phyloP scores from a whole-genome alignment of 805 yeast genomes.

The Yarrowia sp. region DNA sequence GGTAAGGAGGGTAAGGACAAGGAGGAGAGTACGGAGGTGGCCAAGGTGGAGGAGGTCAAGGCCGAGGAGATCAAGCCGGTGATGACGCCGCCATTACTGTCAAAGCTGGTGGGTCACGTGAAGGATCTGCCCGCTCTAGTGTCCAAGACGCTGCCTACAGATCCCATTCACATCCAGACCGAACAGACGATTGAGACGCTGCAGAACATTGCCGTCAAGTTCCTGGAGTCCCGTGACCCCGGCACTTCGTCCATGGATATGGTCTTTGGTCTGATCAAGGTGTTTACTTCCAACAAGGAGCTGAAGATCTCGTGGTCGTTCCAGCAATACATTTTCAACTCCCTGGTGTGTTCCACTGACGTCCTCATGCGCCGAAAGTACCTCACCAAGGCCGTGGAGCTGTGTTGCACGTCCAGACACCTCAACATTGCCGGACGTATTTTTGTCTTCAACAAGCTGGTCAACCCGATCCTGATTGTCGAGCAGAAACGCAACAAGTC shows the following conservation, averaged over 20 bases:
- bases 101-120: constrained; percentile 1
- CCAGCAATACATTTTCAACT: constrained; percentile 56
- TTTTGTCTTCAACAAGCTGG: constrained; percentile 58
- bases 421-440: constrained; percentile 53
- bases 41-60: neutral
- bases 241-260: constrained; percentile 39
- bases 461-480: constrained; percentile 62
- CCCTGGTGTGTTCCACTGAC: constrained; percentile 54
- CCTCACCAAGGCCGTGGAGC: constrained; percentile 52
- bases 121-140: neutral
- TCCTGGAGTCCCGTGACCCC: constrained; percentile 37
- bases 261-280: constrained; percentile 45
- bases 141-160: neutral
- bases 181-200: constrained; percentile 65
- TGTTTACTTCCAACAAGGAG: constrained; percentile 42
- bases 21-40: neutral
- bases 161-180: constrained; percentile 62
- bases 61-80: neutral
- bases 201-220: constrained; percentile 49
- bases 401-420: constrained; percentile 46
- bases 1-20: neutral
- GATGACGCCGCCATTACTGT: neutral
- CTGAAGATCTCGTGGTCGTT: constrained; percentile 49
- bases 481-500: constrained; percentile 55
- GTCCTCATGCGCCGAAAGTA: constrained; percentile 48